These are phyloP conservation scores for Ustilago trichophora DNA, from an alignment of 1,284 basidiomycete species.

Conservation along the genomic window DNA sequence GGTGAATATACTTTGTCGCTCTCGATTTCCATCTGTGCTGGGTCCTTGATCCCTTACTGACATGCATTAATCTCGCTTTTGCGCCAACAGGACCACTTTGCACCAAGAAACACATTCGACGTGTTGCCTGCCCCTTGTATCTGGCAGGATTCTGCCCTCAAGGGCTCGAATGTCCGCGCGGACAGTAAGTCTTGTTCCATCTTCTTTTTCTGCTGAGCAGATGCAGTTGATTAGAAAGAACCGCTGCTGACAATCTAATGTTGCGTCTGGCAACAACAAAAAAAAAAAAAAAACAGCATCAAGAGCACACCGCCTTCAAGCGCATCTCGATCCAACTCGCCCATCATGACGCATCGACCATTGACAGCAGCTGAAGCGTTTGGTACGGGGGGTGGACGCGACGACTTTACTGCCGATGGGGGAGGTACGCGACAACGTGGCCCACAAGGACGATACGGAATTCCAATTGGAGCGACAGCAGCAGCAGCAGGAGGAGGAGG, in stretches of 20 bases:
- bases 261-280: too few species aligned
- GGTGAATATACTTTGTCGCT: too few species aligned
- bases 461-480: constrained; percentile 3
- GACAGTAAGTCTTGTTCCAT: constrained; percentile 72
- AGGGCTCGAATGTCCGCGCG: constrained; percentile 86
- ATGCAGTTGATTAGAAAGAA: too few species aligned
- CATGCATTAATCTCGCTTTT: too few species aligned
- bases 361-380: constrained; percentile 63
- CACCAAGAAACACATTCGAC: constrained; percentile 89
- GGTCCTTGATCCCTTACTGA: too few species aligned
- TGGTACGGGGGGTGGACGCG: constrained; percentile 30
- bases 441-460: constrained; percentile 26
- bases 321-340: constrained; percentile 59
- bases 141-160: constrained; percentile 94
- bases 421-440: constrained; percentile 21
- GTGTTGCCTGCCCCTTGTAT: constrained; percentile 89
- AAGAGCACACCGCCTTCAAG: constrained; percentile 60
- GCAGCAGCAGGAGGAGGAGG: constrained; percentile 6
- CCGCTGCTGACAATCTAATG: too few species aligned
- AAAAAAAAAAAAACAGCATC: too few species aligned
- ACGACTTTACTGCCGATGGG: constrained; percentile 21
- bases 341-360: constrained; percentile 60
- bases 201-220: too few species aligned
- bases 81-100: constrained; percentile 75
- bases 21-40: too few species aligned